A percentile compares a stretch with the other conserved stretches of the same genome.
Evolutionary conservation across 305 asterid genomes (phyloP).

Genomic region (Fraxinus platypoda): DNA sequence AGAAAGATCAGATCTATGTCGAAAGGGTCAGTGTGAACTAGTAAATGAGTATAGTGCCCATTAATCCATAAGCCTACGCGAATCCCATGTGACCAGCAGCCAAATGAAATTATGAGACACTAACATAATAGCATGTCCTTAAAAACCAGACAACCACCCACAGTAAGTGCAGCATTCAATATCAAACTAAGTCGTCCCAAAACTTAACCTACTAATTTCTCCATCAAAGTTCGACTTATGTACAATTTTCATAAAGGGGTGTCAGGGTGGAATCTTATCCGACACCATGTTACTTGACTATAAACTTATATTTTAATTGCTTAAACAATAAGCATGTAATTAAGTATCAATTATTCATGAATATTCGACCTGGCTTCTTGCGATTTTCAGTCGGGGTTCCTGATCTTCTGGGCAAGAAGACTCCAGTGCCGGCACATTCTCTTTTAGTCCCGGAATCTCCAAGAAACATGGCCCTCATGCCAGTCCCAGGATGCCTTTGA

Average conservation of each 20-base stretch:
- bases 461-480: conserved; percentile 59
- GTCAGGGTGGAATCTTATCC: neutral
- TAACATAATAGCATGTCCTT: neutral
- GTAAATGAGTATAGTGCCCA: neutral
- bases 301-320: neutral
- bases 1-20: conserved; percentile 12
- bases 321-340: neutral
- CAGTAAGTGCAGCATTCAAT: neutral
- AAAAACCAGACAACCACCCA: neutral
- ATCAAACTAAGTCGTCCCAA: neutral
- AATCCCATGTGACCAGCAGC: conserved; percentile 22
- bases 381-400: conserved; percentile 45
- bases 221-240: neutral
- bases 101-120: neutral
- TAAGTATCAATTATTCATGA: neutral
- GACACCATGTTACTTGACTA: neutral
- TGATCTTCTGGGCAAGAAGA: conserved; percentile 63
- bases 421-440: conserved; percentile 87
- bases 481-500: conserved; percentile 38
- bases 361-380: conserved; percentile 49
- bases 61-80: neutral
- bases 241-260: neutral
- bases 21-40: neutral
- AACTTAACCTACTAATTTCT: neutral
- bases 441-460: conserved; percentile 52